A percentile compares a stretch with the other conserved stretches of the same genome.
phyloP scores from a whole-genome alignment of 768 basidiomycete genomes.

The Lactarius sp. region DNA sequence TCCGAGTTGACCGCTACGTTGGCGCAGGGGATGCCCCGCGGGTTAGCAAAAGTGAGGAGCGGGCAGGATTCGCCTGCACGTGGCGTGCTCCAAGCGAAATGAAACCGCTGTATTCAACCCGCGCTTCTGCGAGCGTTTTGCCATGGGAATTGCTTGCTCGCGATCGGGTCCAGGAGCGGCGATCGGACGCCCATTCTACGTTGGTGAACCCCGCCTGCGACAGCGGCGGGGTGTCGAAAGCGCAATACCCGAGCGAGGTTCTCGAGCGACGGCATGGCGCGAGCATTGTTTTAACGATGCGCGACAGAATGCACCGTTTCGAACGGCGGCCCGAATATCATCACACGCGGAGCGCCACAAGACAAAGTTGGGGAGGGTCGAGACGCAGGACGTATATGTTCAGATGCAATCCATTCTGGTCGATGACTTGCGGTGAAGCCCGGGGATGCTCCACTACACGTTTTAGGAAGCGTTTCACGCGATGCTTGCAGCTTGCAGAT shows the following conservation, averaged over 20 bases:
- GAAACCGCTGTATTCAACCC: neutral
- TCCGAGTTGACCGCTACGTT: constrained; percentile 15
- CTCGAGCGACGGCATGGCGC: constrained; percentile 3
- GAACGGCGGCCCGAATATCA: constrained; percentile 5
- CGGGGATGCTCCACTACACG: constrained; percentile 5
- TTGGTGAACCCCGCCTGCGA: constrained; percentile 5
- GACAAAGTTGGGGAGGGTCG: constrained; percentile 8
- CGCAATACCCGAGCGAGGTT: neutral
- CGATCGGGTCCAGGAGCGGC: constrained; percentile 5
- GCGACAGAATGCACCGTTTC: constrained; percentile 11
- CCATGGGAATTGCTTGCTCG: constrained; percentile 9
- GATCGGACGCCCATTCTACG: constrained; percentile 16
- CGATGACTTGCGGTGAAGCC: constrained; percentile 11
- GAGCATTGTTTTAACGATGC: neutral
- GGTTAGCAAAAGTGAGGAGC: neutral
- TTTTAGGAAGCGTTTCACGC: constrained; percentile 15
- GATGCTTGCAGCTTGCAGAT: constrained; percentile 10
- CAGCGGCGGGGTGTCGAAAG: neutral
- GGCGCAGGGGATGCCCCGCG: constrained; percentile 18
- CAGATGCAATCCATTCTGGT: constrained; percentile 16
- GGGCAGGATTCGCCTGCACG: constrained; percentile 15
- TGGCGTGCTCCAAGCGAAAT: constrained; percentile 20
- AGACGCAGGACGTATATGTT: constrained; percentile 15
- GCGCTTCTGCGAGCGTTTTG: constrained; percentile 17
- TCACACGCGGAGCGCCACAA: constrained; percentile 18